phyloP scores from a whole-genome alignment of 495 filamentous ascomycete species.

The Rostrohypoxylon terebratum region DNA sequence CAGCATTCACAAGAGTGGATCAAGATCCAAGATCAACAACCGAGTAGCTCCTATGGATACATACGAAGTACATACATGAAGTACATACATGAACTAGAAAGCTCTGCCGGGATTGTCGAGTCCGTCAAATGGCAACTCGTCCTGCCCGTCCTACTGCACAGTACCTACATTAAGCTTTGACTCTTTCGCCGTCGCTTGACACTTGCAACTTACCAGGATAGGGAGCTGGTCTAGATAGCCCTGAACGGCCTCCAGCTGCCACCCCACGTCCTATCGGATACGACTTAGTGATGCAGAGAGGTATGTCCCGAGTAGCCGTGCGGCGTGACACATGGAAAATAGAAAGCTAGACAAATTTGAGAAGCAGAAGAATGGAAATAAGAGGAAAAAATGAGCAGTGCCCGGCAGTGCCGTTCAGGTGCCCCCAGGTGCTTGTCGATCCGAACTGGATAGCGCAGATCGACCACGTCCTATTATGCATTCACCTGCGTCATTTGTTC shows the following conservation, averaged over 20 bases:
- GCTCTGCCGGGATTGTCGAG: constrained; percentile 26
- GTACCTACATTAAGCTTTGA: constrained; percentile 8
- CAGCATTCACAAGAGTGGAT: constrained; percentile 3
- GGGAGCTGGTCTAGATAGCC: constrained; percentile 41
- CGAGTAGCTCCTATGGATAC: background rate
- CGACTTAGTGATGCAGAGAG: constrained; percentile 7
- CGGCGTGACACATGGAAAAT: background rate
- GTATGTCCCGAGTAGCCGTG: constrained; percentile 16
- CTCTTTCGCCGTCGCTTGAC: constrained; percentile 1
- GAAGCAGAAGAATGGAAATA: background rate
- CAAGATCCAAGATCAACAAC: background rate
- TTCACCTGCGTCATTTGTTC: background rate
- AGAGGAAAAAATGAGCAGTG: constrained; percentile 8
- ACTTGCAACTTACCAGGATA: constrained; percentile 33
- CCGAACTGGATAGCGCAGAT: constrained; percentile 14
- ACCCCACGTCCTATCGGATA: constrained; percentile 24
- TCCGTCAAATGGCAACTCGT: constrained; percentile 2
- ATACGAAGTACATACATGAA: background rate
- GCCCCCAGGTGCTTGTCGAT: constrained; percentile 18
- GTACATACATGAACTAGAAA: too few relatives aligned
- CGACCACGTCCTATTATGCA: background rate
- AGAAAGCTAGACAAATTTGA: background rate
- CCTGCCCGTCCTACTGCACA: background rate
- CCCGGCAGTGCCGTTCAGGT: constrained; percentile 17
- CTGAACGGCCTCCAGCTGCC: constrained; percentile 15